Conservation (phyloP, 768 basidiomycete species). For the Gyrodon lividus region DNA sequence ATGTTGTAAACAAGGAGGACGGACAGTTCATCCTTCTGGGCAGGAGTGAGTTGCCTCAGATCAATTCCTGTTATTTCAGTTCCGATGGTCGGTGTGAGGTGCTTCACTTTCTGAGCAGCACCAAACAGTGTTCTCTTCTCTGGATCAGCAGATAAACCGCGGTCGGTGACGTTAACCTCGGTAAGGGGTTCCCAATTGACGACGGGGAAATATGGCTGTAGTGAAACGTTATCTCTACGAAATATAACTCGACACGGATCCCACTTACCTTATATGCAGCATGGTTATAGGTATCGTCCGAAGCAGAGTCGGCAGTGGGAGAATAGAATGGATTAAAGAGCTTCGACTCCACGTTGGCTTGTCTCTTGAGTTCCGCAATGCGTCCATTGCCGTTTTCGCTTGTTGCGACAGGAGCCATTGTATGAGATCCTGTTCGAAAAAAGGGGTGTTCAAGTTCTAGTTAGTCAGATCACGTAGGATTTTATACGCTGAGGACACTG, state of each 20-base stretch:
- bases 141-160: conserved; percentile 66
- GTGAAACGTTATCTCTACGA: background rate
- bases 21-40: conserved; percentile 80
- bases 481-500: conserved; percentile 16
- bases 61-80: conserved; percentile 76
- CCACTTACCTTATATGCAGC: conserved; percentile 56
- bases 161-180: conserved; percentile 60
- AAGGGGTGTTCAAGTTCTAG: background rate
- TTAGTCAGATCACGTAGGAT: background rate
- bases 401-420: conserved; percentile 54
- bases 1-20: conserved; percentile 17
- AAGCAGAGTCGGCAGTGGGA: conserved; percentile 51
- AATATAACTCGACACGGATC: background rate
- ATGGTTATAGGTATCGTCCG: conserved; percentile 50
- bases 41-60: conserved; percentile 59
- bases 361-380: conserved; percentile 25
- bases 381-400: conserved; percentile 30
- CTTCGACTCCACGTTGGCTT: conserved; percentile 13
- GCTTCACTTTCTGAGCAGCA: conserved; percentile 64
- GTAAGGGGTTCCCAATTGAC: conserved; percentile 63
- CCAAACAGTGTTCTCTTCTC: conserved; percentile 62
- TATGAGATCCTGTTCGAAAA: background rate
- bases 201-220: conserved; percentile 63
- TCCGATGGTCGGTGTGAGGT: conserved; percentile 71
- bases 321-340: conserved; percentile 69